Conservation (phyloP, 2,329 filamentous ascomycete genomes). For the Fusarium duplospermum region DNA sequence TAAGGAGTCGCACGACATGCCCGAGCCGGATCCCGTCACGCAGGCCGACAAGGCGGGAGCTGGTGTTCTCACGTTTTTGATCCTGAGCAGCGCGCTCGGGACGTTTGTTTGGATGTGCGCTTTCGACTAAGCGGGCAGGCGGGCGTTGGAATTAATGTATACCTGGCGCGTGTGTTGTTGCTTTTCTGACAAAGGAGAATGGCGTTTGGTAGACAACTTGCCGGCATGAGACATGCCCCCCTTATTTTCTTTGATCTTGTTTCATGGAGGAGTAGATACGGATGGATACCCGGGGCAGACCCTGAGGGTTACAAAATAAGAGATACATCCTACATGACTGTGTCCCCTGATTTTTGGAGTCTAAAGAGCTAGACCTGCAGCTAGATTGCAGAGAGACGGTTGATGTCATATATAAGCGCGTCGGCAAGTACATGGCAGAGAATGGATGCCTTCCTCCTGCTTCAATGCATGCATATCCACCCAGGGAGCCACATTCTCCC, state of each 20-base stretch:
- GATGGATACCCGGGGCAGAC: background rate
- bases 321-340: background rate
- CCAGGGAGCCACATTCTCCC: too few relatives aligned
- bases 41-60: constrained; percentile 61
- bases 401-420: too few relatives aligned
- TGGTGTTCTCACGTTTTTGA: constrained; percentile 59
- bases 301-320: background rate
- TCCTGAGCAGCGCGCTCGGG: constrained; percentile 55
- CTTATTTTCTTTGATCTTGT: background rate
- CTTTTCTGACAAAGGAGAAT: background rate
- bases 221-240: constrained; percentile 1
- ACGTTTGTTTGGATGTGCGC: constrained; percentile 64
- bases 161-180: background rate
- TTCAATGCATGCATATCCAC: too few relatives aligned
- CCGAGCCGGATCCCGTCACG: constrained; percentile 51
- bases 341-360: too few relatives aligned
- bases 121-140: constrained; percentile 40
- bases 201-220: constrained; percentile 5
- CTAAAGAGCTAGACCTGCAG: too few relatives aligned
- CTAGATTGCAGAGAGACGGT: too few relatives aligned
- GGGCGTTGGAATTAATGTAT: constrained; percentile 6
- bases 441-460: too few relatives aligned
- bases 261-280: background rate
- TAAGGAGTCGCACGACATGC: constrained; percentile 46
- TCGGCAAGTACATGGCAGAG: too few relatives aligned